Evolutionary conservation across 257 asterid species (phyloP).

Genomic region (Primulina eburnea): DNA sequence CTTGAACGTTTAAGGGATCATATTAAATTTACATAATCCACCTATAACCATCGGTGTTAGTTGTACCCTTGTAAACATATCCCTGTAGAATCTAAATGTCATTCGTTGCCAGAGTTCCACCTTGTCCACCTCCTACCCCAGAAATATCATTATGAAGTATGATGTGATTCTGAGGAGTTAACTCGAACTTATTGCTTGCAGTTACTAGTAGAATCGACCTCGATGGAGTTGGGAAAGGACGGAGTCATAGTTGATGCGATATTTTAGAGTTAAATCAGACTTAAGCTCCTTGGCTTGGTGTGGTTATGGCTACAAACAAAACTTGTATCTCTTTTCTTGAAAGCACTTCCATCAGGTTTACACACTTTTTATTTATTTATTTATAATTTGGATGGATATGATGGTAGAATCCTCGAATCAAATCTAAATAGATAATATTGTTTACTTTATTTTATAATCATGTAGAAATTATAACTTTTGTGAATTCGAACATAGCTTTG

Average conservation of each 20-base stretch:
- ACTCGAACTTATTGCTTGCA: conserved; percentile 34
- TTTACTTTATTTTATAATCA: background rate
- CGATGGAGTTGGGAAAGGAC: conserved; percentile 46
- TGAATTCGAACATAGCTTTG: background rate
- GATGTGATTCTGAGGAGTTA: background rate
- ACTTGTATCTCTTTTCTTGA: background rate
- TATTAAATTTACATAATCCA: background rate
- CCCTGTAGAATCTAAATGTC: background rate
- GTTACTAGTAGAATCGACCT: conserved; percentile 60
- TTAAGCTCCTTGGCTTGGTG: background rate
- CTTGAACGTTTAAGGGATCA: too few relatives aligned
- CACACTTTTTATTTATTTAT: background rate
- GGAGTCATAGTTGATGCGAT: conserved; percentile 38
- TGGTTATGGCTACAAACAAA: conserved; percentile 4
- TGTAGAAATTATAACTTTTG: background rate
- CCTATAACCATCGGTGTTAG: background rate
- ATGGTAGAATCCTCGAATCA: background rate
- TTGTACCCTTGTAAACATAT: background rate
- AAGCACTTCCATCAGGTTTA: background rate
- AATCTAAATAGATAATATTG: background rate
- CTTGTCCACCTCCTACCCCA: background rate
- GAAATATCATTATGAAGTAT: background rate
- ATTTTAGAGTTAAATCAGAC: conserved; percentile 27
- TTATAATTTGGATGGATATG: background rate
- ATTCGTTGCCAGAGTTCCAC: background rate